These are phyloP conservation scores for Phytophthora pluvialis DNA, from an alignment of 352 stramenopile genomes.

Conservation along the genomic window DNA sequence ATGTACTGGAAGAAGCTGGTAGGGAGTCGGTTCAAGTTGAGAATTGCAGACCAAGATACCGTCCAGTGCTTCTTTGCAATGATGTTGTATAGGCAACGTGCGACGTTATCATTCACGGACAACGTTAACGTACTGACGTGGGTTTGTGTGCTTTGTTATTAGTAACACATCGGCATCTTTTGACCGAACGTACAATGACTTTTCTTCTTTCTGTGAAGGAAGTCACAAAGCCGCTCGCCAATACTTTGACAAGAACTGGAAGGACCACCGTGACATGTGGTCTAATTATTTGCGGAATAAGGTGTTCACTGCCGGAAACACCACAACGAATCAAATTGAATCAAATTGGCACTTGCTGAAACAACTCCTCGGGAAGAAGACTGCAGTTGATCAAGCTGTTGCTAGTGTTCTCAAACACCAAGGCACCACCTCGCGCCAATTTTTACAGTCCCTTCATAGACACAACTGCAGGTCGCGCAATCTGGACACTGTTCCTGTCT, in stretches of 20 bases:
- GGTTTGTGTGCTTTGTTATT: no score
- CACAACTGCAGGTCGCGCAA: background rate
- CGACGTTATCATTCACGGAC: no score
- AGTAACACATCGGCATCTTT: no score
- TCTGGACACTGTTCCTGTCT: background rate
- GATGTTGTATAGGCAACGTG: no score
- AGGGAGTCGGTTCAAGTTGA: background rate
- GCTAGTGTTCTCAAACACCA: background rate
- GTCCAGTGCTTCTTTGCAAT: no score
- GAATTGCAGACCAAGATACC: no score
- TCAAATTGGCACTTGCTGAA: background rate
- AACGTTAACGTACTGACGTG: no score
- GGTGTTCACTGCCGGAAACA: background rate
- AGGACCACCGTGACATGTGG: background rate
- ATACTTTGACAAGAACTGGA: constrained; percentile 2
- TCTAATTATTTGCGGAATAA: constrained; percentile 1
- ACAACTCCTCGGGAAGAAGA: background rate
- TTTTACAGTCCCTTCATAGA: background rate
- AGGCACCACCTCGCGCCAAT: background rate
- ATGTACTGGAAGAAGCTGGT: background rate
- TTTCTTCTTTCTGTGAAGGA: background rate
- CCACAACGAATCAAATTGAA: background rate
- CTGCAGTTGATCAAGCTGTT: background rate
- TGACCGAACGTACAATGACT: background rate
- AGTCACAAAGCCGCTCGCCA: background rate